Evolutionary conservation across 2,329 filamentous ascomycete genomes (phyloP).

Genomic region (Metarhizium sp.): DNA sequence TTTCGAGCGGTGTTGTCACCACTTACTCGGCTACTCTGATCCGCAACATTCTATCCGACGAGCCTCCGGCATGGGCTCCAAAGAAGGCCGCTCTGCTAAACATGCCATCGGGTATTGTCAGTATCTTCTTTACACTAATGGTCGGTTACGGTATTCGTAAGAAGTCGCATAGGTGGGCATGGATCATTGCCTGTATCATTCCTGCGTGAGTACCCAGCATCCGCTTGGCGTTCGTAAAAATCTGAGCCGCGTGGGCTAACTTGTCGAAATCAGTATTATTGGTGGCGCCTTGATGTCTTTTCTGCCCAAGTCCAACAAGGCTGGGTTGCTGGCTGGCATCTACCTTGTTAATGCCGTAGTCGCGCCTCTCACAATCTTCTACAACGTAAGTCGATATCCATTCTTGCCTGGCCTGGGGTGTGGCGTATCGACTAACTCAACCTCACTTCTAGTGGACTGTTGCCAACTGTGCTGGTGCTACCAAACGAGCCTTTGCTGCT

Average conservation of each 20-base stretch:
- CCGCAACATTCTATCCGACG: conserved; percentile 32
- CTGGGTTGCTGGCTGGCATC: conserved; percentile 37
- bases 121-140: conserved; percentile 40
- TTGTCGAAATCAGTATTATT: conserved; percentile 24
- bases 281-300: conserved; percentile 46
- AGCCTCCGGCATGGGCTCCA: conserved; percentile 12
- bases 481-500: conserved; percentile 41
- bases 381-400: conserved; percentile 24
- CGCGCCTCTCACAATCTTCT: conserved; percentile 35
- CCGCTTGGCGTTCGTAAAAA: too few relatives aligned
- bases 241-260: not conserved
- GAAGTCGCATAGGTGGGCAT: conserved; percentile 39
- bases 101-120: conserved; percentile 42
- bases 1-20: conserved; percentile 44
- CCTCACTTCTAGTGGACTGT: conserved; percentile 29
- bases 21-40: conserved; percentile 47
- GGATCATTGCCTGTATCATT: conserved; percentile 37
- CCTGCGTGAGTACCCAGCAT: conserved; percentile 27
- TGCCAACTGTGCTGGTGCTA: conserved; percentile 41
- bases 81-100: conserved; percentile 41
- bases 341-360: conserved; percentile 42
- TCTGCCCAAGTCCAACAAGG: conserved; percentile 32
- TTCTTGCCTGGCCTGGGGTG: not conserved
- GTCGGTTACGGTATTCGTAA: conserved; percentile 38
- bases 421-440: not conserved